phyloP scores from a whole-genome alignment of 1,139 yeast genomes.

The Chernovozyma sophiae-reginae region DNA sequence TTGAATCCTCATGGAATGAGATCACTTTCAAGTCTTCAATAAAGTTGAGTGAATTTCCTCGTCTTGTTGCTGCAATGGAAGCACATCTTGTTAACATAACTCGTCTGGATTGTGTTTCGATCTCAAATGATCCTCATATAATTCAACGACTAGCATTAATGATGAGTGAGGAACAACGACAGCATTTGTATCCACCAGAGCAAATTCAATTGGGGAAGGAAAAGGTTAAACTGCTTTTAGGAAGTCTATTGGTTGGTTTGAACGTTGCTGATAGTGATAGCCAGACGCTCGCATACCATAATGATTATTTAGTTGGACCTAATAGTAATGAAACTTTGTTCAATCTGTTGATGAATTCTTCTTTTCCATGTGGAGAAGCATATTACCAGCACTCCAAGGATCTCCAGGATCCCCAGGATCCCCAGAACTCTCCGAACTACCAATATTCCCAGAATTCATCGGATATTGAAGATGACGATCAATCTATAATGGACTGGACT shows the following conservation, averaged over 20 bases:
- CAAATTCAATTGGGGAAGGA: not conserved
- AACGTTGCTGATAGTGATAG: not conserved
- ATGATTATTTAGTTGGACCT: not conserved
- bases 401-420: not conserved
- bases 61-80: not conserved
- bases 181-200: not conserved
- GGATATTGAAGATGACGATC: slow-evolving; percentile 1
- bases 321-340: not conserved
- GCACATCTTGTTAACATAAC: not conserved
- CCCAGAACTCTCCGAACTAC: not conserved
- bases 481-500: slow-evolving; percentile 6
- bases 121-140: slow-evolving; percentile 1
- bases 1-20: slow-evolving; percentile 3
- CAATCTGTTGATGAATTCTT: not conserved
- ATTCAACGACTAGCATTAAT: not conserved
- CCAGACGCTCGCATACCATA: not conserved
- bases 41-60: not conserved
- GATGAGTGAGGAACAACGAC: not conserved
- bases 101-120: not conserved
- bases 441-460: not conserved
- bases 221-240: not conserved
- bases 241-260: not conserved
- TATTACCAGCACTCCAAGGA: not conserved
- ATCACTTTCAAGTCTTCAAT: not conserved
- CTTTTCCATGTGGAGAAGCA: not conserved